Percentiles rank a stretch among this genome's conserved stretches.
These are phyloP conservation scores for Rhizophagus sp. DNA, from an alignment of 192 early-diverging fungal species.

Conservation along the genomic window DNA sequence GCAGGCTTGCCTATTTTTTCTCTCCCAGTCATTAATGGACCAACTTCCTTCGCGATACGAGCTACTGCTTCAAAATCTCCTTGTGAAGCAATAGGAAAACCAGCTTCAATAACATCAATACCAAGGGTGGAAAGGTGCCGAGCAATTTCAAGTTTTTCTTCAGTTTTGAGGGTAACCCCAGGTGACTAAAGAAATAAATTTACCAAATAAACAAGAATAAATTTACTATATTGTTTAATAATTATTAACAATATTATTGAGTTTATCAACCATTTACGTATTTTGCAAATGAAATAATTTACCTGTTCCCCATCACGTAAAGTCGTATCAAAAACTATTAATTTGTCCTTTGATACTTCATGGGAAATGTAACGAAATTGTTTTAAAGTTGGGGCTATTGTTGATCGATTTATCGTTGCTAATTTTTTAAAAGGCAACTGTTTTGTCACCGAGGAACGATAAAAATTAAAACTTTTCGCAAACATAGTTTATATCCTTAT, in stretches of 20 bases:
- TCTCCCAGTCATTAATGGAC: conserved; percentile 79
- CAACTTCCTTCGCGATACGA: conserved; percentile 91
- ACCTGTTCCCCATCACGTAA: conserved; percentile 97
- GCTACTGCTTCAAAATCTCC: conserved; percentile 97
- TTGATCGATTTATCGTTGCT: background rate
- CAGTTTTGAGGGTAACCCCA: conserved; percentile 88
- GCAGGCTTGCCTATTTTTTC: conserved; percentile 77
- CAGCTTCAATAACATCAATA: conserved; percentile 95
- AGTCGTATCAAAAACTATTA: conserved; percentile 95
- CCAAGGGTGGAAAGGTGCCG: conserved; percentile 90
- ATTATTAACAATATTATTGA: no score
- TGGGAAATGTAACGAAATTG: background rate
- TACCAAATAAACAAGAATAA: no score
- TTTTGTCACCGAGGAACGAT: background rate
- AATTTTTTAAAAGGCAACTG: background rate
- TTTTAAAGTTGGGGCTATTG: background rate
- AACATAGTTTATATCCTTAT: background rate
- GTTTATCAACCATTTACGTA: background rate
- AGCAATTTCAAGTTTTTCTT: conserved; percentile 96
- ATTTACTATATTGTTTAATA: no score
- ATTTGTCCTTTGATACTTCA: conserved; percentile 59
- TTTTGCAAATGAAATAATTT: conserved; percentile 3
- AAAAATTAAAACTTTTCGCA: background rate
- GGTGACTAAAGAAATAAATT: conserved; percentile 67
- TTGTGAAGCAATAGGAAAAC: conserved; percentile 91